Base-by-base conservation (phyloP, 1,284 basidiomycete species). In the Sanghuangporus baumii region DNA sequence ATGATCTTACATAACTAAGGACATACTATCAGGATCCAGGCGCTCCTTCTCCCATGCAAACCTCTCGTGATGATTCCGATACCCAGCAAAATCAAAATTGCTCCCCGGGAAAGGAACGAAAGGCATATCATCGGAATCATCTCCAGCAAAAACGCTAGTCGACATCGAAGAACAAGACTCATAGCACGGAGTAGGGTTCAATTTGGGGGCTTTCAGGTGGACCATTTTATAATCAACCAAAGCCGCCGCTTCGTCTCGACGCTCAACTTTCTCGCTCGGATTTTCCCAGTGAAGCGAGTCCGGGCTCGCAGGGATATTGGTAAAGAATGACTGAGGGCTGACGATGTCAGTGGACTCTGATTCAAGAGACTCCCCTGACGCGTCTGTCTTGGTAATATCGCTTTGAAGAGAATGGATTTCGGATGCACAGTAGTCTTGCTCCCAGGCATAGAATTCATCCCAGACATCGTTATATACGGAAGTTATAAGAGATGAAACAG, bases 61-160 rank as follows among this genome's bases (percentile, higher is more conserved):
- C 5, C 71, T 69, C 9, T 69, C 71, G 69, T 86, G 80, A 2
- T 79, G 74, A n/a, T 69, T 63, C 1, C 72, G 67, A 66, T 85
- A 78, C 14, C 65, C 69, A 4, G 62, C 46, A 26, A 71, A 72
- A 60, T 82, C 66, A 66, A 87, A 88, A 0, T 54, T 66, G 2
- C 75, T 74, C 51, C 86, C 84, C 0, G 80, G 74, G 57, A 80
- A 80, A 1, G 85, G 85, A n/a, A 86, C 71, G 69, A 86, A 88
- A 1, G 75, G 75, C 76, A 87, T 78, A 36, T 74, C 71, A 65
- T 78, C 73, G 4, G 80, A 72, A 63, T 88, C 86, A 66, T 87
- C 85, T 3, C 84, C 86, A 20, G 75, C 75, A 60, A 79, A 76
- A 12, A 83, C 73, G 63, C 74, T 84, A 50, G 75, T 74, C 7